These are phyloP conservation scores for Eucalyptus cloeziana DNA, from an alignment of 345 rosid genomes.

Conservation along the genomic window DNA sequence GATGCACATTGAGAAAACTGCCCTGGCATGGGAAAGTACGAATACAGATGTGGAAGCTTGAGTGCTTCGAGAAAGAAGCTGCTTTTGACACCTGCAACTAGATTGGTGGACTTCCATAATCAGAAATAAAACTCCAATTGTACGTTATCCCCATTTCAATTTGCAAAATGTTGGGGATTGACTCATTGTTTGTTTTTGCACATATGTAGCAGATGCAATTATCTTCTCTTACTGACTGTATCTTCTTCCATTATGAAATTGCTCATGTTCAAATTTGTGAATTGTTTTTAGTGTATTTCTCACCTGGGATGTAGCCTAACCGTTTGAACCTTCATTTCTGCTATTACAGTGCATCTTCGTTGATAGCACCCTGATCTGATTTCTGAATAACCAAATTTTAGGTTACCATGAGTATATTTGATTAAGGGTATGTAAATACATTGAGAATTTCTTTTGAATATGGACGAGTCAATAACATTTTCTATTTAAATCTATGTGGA, in stretches of 20 bases:
- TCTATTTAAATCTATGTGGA: background rate
- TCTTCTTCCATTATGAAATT: background rate
- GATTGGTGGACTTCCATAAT: background rate
- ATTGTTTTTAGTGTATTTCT: background rate
- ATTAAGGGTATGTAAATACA: background rate
- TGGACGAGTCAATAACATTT: background rate
- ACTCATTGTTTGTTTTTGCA: background rate
- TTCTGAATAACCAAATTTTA: background rate
- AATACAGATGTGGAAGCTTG: background rate
- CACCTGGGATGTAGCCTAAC: background rate
- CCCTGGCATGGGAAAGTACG: conserved; percentile 10
- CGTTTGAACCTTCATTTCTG: background rate
- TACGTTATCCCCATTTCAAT: background rate
- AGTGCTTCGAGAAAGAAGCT: background rate
- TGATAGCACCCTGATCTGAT: background rate
- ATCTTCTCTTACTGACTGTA: background rate
- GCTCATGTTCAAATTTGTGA: background rate
- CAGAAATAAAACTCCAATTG: background rate
- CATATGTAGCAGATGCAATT: background rate
- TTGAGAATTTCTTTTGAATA: background rate
- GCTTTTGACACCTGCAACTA: background rate
- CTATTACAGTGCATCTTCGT: background rate
- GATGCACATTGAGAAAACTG: conserved; percentile 62
- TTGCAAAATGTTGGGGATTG: background rate
- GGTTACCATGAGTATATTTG: background rate